Base-by-base conservation (phyloP, 805 yeast species). In the Lipomyces chichibuensis region DNA sequence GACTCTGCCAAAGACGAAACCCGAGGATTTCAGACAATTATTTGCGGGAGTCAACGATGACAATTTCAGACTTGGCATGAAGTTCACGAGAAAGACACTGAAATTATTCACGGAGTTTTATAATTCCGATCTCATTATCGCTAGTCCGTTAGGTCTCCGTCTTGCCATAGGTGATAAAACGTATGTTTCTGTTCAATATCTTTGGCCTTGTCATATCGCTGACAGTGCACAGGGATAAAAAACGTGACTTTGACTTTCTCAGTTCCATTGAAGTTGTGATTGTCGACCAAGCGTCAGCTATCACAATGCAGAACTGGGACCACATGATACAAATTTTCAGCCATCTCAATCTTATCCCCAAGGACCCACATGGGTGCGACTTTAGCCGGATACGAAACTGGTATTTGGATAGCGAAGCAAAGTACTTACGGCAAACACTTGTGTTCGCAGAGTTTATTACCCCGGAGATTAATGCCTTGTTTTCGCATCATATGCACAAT, bases 21-120 rank as follows among this genome's bases (percentile, higher is more conserved):
- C 98, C 0, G 89, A 85, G 9, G 97, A 94, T 73, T 95, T 94
- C 78, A 85, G 84, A 74, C 84, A 87, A 58, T 78, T 86, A 60
- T 95, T 95, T 80, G 86, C 87, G 68, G 99, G 99, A 14, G 94
- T 93, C 79, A 87, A 93, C 14, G 91, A 90, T 75, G 99, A 95
- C 80, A 88, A 90, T 79, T 95, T 95, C 78, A 89, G 95, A 63
- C 73, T 95, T 5, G 98, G 99, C n/a, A 74, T 91, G 49, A 95
- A 94, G 77, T 87, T 92, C 77, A 92, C 98, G 1, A 84, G 97
- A 74, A 94, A 92, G 76, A 84, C 97, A 0, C 75, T 94, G 65
- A 93, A 92, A 77, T 80, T 95, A 43, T 95, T 89, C 77, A 84
- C 97, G 14, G 87, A 91, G 29, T 92, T 92, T 74, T 90, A 91